Percentiles rank a stretch among this genome's conserved stretches.
These are phyloP conservation scores for Sclerotinia nivalis DNA, from an alignment of 2,329 filamentous ascomycete species.

Conservation along the genomic window DNA sequence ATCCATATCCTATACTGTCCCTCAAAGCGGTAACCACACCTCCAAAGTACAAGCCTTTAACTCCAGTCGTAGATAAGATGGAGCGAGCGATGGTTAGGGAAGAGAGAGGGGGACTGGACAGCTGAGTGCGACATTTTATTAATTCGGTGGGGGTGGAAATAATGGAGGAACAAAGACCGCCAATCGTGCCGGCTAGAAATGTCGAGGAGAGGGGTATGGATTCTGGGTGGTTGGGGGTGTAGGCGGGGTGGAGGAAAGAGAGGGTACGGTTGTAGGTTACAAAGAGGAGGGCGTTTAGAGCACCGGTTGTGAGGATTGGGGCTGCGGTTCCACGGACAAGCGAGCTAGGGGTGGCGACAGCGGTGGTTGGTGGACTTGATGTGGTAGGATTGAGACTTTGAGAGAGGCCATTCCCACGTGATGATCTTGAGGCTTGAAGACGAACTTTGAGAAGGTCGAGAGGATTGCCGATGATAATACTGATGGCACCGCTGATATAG, in stretches of 20 bases:
- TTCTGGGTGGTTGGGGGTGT: conserved; percentile 38
- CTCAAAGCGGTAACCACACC: conserved; percentile 78
- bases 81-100: conserved; percentile 61
- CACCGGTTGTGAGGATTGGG: conserved; percentile 85
- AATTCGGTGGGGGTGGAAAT: conserved; percentile 88
- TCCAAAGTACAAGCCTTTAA: conserved; percentile 76
- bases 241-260: conserved; percentile 52
- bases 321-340: conserved; percentile 71
- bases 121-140: conserved; percentile 84
- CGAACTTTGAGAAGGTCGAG: conserved; percentile 79
- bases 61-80: conserved; percentile 58
- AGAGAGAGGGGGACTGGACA: conserved; percentile 46
- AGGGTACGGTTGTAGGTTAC: conserved; percentile 88
- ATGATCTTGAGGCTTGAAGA: conserved; percentile 63
- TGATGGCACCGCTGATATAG: conserved; percentile 81
- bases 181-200: conserved; percentile 77
- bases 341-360: conserved; percentile 44
- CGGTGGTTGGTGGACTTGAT: conserved; percentile 35
- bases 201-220: conserved; percentile 58
- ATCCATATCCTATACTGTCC: conserved; percentile 92
- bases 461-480: conserved; percentile 87
- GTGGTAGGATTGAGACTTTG: conserved; percentile 23
- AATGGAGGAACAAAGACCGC: conserved; percentile 81
- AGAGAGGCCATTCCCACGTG: conserved; percentile 20
- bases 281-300: conserved; percentile 87